Conservation (phyloP, 2,329 filamentous ascomycete species). For the Botrytis fabae region DNA sequence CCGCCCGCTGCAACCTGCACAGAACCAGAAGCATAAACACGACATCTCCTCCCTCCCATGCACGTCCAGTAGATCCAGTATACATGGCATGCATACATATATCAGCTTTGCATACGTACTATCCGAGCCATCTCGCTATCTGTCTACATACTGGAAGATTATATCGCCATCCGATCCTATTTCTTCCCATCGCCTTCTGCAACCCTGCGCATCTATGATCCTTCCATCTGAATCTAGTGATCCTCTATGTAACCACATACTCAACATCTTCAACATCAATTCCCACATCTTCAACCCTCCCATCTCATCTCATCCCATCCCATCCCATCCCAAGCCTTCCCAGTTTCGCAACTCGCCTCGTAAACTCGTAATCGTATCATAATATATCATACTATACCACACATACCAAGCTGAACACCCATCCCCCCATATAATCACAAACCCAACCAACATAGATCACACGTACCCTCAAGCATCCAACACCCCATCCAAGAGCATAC, state of each 20-base stretch:
- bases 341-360: neutral
- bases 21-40: conserved; percentile 13
- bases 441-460: neutral
- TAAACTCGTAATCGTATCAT: neutral
- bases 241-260: neutral
- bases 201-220: neutral
- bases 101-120: neutral
- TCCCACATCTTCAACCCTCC: neutral
- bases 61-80: conserved; percentile 15
- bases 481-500: neutral
- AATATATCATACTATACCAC: neutral
- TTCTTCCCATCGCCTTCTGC: neutral
- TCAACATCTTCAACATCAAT: neutral
- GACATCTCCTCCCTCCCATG: conserved; percentile 10
- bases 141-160: neutral
- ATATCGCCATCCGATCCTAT: neutral
- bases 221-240: neutral
- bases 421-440: neutral
- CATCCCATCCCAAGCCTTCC: neutral
- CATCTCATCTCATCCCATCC: neutral
- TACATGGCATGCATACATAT: conserved; percentile 15
- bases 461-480: neutral
- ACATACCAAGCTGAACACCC: neutral
- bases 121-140: neutral
- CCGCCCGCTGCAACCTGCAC: neutral